Percentiles rank a stretch among this genome's conserved stretches.
Conservation (phyloP, 208 protist genomes). For the Crithidia mellificae region DNA sequence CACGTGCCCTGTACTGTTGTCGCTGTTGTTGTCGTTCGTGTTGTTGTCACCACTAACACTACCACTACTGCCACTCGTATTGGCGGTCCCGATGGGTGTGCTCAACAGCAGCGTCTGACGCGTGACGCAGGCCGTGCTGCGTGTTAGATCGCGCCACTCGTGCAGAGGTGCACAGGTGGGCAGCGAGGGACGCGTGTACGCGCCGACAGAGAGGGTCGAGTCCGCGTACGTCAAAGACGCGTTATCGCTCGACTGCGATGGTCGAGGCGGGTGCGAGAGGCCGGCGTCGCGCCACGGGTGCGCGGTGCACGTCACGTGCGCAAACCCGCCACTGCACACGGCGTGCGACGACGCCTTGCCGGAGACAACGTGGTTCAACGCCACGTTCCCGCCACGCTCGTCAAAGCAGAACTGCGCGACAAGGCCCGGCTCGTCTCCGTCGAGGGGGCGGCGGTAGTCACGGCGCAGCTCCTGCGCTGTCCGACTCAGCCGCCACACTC, state of each 20-base stretch:
- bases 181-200: background rate
- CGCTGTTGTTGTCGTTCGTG: too few relatives aligned
- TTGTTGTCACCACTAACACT: too few relatives aligned
- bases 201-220: too few relatives aligned
- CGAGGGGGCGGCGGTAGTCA: conserved; percentile 68
- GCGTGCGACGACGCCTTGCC: conserved; percentile 51
- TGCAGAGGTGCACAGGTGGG: conserved; percentile 35
- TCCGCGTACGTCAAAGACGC: conserved; percentile 3
- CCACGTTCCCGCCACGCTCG: conserved; percentile 84
- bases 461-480: conserved; percentile 66
- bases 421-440: conserved; percentile 74
- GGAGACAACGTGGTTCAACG: conserved; percentile 68
- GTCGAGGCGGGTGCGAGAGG: background rate
- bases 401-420: conserved; percentile 80
- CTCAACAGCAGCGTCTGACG: conserved; percentile 34
- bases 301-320: conserved; percentile 42
- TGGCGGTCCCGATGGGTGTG: conserved; percentile 15
- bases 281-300: conserved; percentile 42
- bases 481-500: conserved; percentile 77
- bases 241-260: too few relatives aligned
- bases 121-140: conserved; percentile 33
- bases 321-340: conserved; percentile 55
- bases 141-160: conserved; percentile 46
- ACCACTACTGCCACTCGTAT: too few relatives aligned
- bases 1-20: too few relatives aligned